phyloP scores from a whole-genome alignment of 164 flowering plant species.

The Macadamia tetraphylla region DNA sequence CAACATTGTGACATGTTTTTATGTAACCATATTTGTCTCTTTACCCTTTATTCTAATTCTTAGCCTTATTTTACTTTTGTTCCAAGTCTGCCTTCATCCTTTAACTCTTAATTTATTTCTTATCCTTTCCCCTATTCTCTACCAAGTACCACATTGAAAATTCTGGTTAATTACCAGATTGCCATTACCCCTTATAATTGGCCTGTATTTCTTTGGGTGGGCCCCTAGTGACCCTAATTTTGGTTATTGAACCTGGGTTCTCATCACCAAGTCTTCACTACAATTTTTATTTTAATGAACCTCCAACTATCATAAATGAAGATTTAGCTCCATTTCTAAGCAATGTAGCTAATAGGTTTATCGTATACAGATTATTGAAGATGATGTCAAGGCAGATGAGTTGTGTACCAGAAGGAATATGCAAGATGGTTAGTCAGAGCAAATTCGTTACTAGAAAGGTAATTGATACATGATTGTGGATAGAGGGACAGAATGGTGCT shows the following conservation, averaged over 20 bases:
- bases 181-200: no score
- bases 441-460: slow-evolving; percentile 74
- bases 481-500: background rate
- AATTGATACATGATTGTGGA: slow-evolving; percentile 8
- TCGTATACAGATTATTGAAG: slow-evolving; percentile 70
- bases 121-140: no score
- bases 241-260: background rate
- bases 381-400: slow-evolving; percentile 47
- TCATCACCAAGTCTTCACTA: background rate
- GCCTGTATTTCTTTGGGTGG: no score
- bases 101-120: no score
- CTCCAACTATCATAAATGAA: background rate
- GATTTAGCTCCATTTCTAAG: slow-evolving; percentile 31
- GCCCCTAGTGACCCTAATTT: no score
- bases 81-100: no score
- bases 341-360: slow-evolving; percentile 29
- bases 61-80: no score
- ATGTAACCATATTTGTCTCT: no score
- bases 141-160: no score
- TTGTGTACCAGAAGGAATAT: slow-evolving; percentile 87
- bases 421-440: slow-evolving; percentile 77
- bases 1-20: no score
- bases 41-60: no score
- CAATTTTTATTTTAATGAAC: background rate
- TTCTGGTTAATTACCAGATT: no score